Percentiles rank a stretch among this genome's conserved stretches.
phyloP scores from a whole-genome alignment of 2,329 filamentous ascomycete species.

The Ceratocystiopsis brevicomis region DNA sequence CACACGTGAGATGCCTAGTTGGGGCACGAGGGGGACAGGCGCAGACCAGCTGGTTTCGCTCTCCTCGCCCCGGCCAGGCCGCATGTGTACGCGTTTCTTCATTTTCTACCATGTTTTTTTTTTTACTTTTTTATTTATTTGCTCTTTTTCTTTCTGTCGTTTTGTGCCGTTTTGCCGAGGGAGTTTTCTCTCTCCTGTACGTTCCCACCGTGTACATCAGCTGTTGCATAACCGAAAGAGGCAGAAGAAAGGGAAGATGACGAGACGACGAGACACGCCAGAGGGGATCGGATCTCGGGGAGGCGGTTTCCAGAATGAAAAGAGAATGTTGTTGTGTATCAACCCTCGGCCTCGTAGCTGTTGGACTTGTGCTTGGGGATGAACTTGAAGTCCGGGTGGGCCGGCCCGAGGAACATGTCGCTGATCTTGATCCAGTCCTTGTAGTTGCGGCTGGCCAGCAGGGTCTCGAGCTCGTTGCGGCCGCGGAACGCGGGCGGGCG shows the following conservation, averaged over 20 bases:
- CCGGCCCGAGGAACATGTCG: constrained; percentile 93
- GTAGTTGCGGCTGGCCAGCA: constrained; percentile 79
- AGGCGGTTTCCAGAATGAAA: no score
- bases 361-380: constrained; percentile 97
- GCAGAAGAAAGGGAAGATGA: not conserved
- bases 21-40: no score
- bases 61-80: not conserved
- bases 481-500: constrained; percentile 69
- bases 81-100: not conserved
- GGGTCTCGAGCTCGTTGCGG: constrained; percentile 79
- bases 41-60: not conserved
- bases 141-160: no score
- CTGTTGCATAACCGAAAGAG: constrained; percentile 1
- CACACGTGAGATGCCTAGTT: not conserved
- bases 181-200: constrained; percentile 4
- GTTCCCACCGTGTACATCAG: constrained; percentile 8
- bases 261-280: no score
- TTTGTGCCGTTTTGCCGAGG: no score
- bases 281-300: no score
- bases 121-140: not conserved
- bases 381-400: constrained; percentile 80
- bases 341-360: constrained; percentile 44
- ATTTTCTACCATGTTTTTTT: not conserved
- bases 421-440: constrained; percentile 98
- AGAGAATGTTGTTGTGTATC: no score